Evolutionary conservation across 2,329 filamentous ascomycete species (phyloP), one percentile per base, ranked within the genome.

Genomic region (Orbilia oligospora): DNA sequence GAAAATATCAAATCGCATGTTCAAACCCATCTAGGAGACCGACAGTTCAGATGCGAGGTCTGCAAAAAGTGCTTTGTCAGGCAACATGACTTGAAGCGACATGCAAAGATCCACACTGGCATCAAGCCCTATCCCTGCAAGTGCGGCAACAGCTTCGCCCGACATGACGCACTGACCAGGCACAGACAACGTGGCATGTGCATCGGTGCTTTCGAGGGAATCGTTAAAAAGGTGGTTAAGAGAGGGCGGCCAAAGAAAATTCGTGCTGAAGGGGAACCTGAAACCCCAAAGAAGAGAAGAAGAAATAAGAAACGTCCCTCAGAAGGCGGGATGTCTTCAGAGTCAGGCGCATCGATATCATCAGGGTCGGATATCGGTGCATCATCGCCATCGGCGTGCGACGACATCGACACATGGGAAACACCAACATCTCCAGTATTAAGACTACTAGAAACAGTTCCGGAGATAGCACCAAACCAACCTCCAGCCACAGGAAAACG

Each of bases 1-100:
- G 96, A 99, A 85, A 98, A 99, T 85, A 97, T 98, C 87, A 97
- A 97, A 84, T 97, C 94, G 0, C 96, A 99, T 84, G 93, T 99
- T 14, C 96, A 99, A 85, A 99, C 96, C 2, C 96, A 99, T 85
- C 91, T 99, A 80, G 96, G 97, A 82, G 96, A 99, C 84, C 90
- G 96, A 58, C 96, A 97, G 84, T 99, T 93, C 86, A 91, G 93
- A 84, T 99, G 96, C 85, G 94, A 95, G 55, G 91, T 92, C 70
- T 99, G 96, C 86, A 88, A 92, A 66, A 98, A 98, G 86, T 95
- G 94, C 85, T 99, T 99, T 84, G 96, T 98, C 49, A 91, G 96
- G 44, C 94, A 97, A 82, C 96, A 99, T 84, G 96, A 99, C 84
- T 90, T 98, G 79, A 99, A 98, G 87, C 91, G 96, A 78, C 96